Evolutionary conservation across 192 early-diverging fungal species (phyloP).

Genomic region (Coemansia sp.): DNA sequence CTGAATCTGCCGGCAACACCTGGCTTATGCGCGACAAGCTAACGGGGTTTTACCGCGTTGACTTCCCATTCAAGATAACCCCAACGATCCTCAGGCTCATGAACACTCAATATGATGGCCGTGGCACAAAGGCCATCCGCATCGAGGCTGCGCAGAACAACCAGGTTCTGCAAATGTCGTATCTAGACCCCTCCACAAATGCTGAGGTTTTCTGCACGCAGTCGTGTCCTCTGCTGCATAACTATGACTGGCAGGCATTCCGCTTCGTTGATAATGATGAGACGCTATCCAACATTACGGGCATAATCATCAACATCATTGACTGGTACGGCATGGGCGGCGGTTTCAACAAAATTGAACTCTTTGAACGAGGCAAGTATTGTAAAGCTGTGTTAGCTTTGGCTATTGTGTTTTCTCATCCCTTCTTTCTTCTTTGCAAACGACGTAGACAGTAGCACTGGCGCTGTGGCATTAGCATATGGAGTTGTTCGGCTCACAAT

Average conservation of each 20-base stretch:
- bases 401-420: background rate
- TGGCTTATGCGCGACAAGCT: slow-evolving; percentile 71
- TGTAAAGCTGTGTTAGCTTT: background rate
- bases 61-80: slow-evolving; percentile 58
- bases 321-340: slow-evolving; percentile 60
- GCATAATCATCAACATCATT: slow-evolving; percentile 60
- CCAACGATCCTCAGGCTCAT: slow-evolving; percentile 68
- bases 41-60: slow-evolving; percentile 67
- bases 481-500: background rate
- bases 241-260: slow-evolving; percentile 53
- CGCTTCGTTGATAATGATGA: slow-evolving; percentile 49
- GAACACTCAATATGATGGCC: slow-evolving; percentile 59
- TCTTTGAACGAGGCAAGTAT: slow-evolving; percentile 53
- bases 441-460: background rate
- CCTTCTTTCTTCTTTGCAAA: background rate
- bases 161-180: slow-evolving; percentile 60
- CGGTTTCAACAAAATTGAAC: slow-evolving; percentile 52
- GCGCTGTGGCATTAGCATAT: background rate
- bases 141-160: slow-evolving; percentile 61
- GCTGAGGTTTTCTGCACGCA: slow-evolving; percentile 38
- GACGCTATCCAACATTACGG: slow-evolving; percentile 51
- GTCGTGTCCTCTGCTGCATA: slow-evolving; percentile 43
- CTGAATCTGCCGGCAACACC: slow-evolving; percentile 51
- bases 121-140: slow-evolving; percentile 70
- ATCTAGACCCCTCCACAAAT: slow-evolving; percentile 61